Conservation (phyloP, 139 green algal species). For the Tetradesmus lagerheimii region DNA sequence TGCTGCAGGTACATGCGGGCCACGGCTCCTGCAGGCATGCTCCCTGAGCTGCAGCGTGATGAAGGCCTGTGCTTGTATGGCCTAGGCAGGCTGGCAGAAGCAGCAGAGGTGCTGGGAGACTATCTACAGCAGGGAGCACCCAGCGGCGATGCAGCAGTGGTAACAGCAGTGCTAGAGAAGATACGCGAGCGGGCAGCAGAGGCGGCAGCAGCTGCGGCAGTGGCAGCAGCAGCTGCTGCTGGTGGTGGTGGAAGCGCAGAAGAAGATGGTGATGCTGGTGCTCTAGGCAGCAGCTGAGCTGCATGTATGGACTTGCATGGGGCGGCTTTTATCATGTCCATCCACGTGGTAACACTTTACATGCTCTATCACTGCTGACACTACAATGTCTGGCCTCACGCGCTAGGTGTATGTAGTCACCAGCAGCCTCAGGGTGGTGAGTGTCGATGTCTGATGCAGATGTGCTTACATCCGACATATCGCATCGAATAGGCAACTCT, state of each 20-base stretch:
- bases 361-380: too few species aligned
- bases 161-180: not conserved
- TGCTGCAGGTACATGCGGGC: conserved; percentile 46
- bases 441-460: too few species aligned
- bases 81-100: conserved; percentile 34
- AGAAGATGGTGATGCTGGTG: not conserved
- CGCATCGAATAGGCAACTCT: too few species aligned
- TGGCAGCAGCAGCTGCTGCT: not conserved
- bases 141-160: not conserved
- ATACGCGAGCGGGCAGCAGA: not conserved
- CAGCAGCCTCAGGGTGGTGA: too few species aligned
- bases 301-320: not conserved
- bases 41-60: conserved; percentile 29
- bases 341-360: too few species aligned
- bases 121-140: not conserved
- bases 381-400: too few species aligned
- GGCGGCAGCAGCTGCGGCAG: not conserved
- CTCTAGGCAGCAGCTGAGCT: not conserved
- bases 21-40: conserved; percentile 1
- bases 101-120: conserved; percentile 14
- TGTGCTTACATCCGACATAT: too few species aligned
- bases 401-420: too few species aligned
- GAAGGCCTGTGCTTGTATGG: conserved; percentile 45
- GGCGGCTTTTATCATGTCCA: too few species aligned
- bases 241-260: not conserved